Evolutionary conservation across 257 asterid genomes (phyloP), one percentile per base, ranked within the genome.

Genomic region (Verbena officinalis): DNA sequence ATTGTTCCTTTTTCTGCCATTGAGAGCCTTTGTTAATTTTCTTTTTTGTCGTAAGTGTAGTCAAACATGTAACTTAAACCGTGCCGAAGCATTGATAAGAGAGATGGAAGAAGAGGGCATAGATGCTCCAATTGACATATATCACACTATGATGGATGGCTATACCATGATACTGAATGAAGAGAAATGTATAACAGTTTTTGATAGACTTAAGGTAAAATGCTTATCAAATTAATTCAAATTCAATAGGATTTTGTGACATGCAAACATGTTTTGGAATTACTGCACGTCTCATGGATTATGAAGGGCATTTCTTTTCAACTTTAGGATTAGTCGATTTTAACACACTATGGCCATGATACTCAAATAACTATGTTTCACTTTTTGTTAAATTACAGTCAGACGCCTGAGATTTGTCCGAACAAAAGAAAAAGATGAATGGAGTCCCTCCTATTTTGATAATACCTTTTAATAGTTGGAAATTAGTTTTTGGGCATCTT

Each of bases 61-160:
- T 68, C 97, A 94, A 81, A 67, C 75, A 21, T 61, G 82, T 70
- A 72, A 82, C 77, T 73, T 94, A 79, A 81, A 65, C 61, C 89
- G 89, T 43, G 97, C 97, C 55, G 97, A 90, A 86, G 95, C 80
- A 52, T 84, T 90, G 87, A 90, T 94, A 45, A 90, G 91, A 70
- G 91, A 94, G 81, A 94, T 94, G 99, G 99, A 94, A 83, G 96
- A 83, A 81, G 81, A 81, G 62, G 99, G 99, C 48, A 88, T 90
- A 63, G 99, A 94, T 80, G 97, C 99, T 68, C 80, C 95, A 36
- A 70, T 94, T 64, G 95, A 83, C 79, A 88, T 94, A 65, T 90
- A 90, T 73, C 99, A 94, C 78, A 90, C 90, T 46, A 90, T 94
- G 99, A 88, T 94, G 96, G 99, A 94, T 77, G 99, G 99, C 24